Base-by-base conservation (phyloP, 371 early-diverging fungal species). In the Apophysomyces ossiformis region DNA sequence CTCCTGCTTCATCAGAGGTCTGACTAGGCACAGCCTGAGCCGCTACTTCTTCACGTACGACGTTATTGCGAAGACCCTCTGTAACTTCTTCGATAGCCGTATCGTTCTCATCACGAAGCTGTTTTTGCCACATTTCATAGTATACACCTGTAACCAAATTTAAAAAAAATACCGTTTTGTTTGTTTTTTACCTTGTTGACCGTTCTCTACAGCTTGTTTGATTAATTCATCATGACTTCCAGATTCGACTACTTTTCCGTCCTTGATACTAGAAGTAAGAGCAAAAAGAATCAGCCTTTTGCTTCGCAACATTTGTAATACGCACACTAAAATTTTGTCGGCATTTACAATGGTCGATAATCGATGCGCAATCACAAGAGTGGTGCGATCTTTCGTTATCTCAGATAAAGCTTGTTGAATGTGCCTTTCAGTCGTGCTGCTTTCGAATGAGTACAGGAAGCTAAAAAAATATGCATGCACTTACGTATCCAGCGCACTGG, bases 341-440 rank as follows among this genome's bases (percentile, higher is more conserved):
- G 92, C 92, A 60, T 91, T 83, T n/a, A 91, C 84, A 61, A 94
- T 89, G 0, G 94, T 94, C 9, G 90, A 89, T 43, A 98, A 76
- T 32, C 98, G 90, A 76, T 98, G 98, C 2, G 98, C 97, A 76
- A 99, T 94, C 26, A 96, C 88, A 13, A 99, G 80, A 4, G 99
- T 97, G 6, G 99, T 97, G 60, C 97, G 83, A 71, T 93, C 85
- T 54, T 87, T 81, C 15, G 95, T 87, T 77, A 89, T 87, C 8
- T 79, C 75, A 9, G 78, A 78, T 39, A 90, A 69, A 12, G 90
- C 87, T 37, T 87, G 72, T 75, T 95, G 90, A 69, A 94, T 90
- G 60, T 93, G 85, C 35, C 90, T 82, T 72, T 98, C 98, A 5
- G 97, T 96, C 6, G 76, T 78, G 1, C 79, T 81, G 21, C 16